Evolutionary conservation across 2,329 filamentous ascomycete species (phyloP), one percentile per base, ranked within the genome.

Genomic region (Calonectria henricotiae): DNA sequence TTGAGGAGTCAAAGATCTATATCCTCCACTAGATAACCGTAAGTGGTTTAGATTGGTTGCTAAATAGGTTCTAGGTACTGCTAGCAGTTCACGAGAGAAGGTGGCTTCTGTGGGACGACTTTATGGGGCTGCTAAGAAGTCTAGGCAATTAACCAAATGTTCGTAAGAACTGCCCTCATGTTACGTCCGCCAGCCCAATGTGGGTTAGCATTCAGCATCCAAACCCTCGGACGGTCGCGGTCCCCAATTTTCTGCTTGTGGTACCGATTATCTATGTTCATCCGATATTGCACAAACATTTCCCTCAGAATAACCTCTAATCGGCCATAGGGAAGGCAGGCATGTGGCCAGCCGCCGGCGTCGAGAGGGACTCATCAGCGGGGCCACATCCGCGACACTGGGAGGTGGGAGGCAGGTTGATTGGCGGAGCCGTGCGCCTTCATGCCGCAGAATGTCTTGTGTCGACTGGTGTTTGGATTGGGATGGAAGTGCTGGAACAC

Each of bases 201-300:
- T 9, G 30, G n/a, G 44, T 44, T 17, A 32, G 23, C 13, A 23
- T 25, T 60, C 51, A 41, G 23, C 20, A 54, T 58, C 44, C 23
- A 7, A 43, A 60, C 30, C 15, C 58, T 68, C 60, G 51, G 60
- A 65, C 62, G 62, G 55, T 25, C 25, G 68, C 65, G 27, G n/a
- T 49, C 55, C 51, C 67, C 51, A 62, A 68, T 49, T 69, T 37
- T 44, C 35, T 63, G 67, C 35, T 46, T 68, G 64, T 46, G 55
- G 39, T 27, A 69, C 67, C 39, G n/a, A 44, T 62, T 54, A 55
- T 69, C 30, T 39, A 32, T 13, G 9, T 43, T 32, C 55, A 69
- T 41, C 55, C 44, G 55, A 69, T 46, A 62, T 62, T 61, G 55
- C 39, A 66, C 67, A 20, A 65, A 65, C 47, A 8, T 11, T 41